phyloP scores from a whole-genome alignment of 2,329 filamentous ascomycete species.

The Geosmithia morbida region DNA sequence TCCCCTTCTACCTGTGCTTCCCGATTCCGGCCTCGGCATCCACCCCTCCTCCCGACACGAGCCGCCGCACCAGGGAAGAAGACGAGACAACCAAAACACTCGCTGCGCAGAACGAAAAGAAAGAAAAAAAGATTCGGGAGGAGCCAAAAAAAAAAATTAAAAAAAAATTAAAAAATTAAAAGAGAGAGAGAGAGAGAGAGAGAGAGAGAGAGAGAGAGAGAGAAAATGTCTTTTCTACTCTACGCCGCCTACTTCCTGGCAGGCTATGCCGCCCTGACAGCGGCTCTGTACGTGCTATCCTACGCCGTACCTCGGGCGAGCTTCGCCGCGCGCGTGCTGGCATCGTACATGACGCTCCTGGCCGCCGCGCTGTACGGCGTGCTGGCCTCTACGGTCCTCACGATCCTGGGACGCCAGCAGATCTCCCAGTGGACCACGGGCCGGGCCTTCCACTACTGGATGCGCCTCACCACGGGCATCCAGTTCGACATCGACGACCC shows the following conservation, averaged over 20 bases:
- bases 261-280: conserved; percentile 34
- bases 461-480: conserved; percentile 63
- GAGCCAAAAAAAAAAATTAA: no score
- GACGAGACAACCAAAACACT: not conserved
- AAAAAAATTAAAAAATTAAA: no score
- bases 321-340: conserved; percentile 56
- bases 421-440: conserved; percentile 77
- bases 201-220: not conserved
- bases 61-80: not conserved
- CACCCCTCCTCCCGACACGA: not conserved
- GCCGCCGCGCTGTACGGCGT: conserved; percentile 59
- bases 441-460: conserved; percentile 65
- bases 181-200: not conserved
- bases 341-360: conserved; percentile 48
- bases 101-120: no score
- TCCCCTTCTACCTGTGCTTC: not conserved
- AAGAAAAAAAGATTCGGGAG: no score
- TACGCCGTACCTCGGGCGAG: conserved; percentile 40
- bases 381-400: conserved; percentile 55
- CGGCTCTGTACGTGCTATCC: conserved; percentile 49
- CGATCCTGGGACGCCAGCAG: conserved; percentile 55
- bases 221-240: conserved; percentile 20
- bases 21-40: not conserved
- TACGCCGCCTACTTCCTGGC: conserved; percentile 30
- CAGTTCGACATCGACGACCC: conserved; percentile 61